Conservation (phyloP, 225 moss, liverwort and hornwort species). For the Marchantia polymorpha region DNA sequence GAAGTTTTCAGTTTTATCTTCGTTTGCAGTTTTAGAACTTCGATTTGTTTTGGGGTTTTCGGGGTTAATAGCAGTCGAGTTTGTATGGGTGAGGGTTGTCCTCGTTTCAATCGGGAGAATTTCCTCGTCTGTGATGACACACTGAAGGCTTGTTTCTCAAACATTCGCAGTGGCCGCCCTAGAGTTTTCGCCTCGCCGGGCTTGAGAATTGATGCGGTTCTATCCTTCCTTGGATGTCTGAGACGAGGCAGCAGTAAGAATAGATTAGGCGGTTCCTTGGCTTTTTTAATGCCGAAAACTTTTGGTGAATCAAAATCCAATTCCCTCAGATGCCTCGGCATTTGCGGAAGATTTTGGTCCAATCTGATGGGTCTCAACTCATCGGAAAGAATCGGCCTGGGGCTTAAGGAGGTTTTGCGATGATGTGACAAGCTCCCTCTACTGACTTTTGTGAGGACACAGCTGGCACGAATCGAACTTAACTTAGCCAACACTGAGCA, state of each 20-base stretch:
- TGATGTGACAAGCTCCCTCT: no score
- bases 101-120: no score
- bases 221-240: slow-evolving; percentile 38
- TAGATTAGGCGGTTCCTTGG: not conserved
- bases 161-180: slow-evolving; percentile 93
- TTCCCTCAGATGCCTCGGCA: slow-evolving; percentile 23
- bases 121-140: slow-evolving; percentile 33
- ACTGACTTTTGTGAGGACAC: no score
- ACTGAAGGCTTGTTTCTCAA: slow-evolving; percentile 77
- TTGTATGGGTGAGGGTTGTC: no score
- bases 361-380: slow-evolving; percentile 3
- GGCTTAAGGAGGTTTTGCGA: no score
- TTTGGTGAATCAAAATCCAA: slow-evolving; percentile 15
- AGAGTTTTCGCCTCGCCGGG: slow-evolving; percentile 47
- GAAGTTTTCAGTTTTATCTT: no score
- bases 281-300: not conserved
- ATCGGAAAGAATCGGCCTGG: not conserved
- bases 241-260: not conserved
- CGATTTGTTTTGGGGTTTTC: no score
- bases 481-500: slow-evolving; percentile 16
- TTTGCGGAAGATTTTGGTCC: slow-evolving; percentile 5
- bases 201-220: slow-evolving; percentile 40
- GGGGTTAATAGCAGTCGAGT: no score
- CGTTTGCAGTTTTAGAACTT: no score
- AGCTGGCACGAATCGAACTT: slow-evolving; percentile 18